These are phyloP conservation scores for Boletus edulis DNA, from an alignment of 768 basidiomycete genomes.

Conservation along the genomic window DNA sequence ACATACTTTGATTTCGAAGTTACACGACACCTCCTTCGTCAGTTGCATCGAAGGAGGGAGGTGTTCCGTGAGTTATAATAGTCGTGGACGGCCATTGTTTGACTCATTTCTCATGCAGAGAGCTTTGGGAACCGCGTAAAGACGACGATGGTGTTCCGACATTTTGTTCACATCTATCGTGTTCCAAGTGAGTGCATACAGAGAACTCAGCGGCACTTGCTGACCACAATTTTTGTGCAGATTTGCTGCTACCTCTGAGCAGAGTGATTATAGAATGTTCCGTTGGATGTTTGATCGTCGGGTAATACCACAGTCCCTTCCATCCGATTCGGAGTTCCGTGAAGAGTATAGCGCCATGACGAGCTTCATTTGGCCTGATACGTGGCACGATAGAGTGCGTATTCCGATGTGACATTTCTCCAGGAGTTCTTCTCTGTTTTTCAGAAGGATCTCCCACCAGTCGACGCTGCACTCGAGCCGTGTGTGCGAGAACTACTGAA, in stretches of 20 bases:
- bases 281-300: conserved; percentile 12
- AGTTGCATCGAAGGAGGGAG: background rate
- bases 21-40: background rate
- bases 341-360: conserved; percentile 5
- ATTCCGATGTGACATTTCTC: too few species aligned
- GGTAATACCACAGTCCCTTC: conserved; percentile 1
- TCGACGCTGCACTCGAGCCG: conserved; percentile 9
- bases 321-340: background rate
- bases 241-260: conserved; percentile 4
- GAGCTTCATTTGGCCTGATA: conserved; percentile 9
- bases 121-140: background rate
- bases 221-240: background rate
- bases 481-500: conserved; percentile 1
- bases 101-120: background rate
- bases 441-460: conserved; percentile 5
- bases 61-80: background rate
- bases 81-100: background rate
- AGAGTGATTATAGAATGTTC: background rate
- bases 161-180: background rate
- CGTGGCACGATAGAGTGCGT: conserved; percentile 4
- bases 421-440: too few species aligned
- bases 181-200: too few species aligned
- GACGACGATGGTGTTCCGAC: background rate
- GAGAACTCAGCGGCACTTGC: background rate
- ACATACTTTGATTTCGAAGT: background rate